Evolutionary conservation across 805 yeast species (phyloP), one percentile per base, ranked within the genome.

Genomic region (Barnettozyma wickerhamii): DNA sequence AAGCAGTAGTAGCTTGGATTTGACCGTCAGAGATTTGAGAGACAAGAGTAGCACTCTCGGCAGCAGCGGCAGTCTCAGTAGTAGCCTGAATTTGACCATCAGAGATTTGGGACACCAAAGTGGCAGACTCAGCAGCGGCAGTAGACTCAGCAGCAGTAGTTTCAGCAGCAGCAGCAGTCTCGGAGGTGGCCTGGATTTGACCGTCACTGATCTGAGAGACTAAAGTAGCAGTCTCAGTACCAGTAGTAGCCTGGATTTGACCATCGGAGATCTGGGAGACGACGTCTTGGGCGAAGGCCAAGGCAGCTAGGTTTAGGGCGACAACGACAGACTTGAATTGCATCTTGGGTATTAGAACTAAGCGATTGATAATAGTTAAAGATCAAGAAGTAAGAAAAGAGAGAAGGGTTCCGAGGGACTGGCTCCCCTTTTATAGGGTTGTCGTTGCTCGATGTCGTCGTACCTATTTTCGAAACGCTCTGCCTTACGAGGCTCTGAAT

Each of bases 201-300:
- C 74, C 74, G 45, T 70, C 76, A 40, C 55, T 45, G 40, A 68
- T 63, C 51, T 72, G 75, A 39, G 69, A 55, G 26, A 58, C 58
- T 34, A 37, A 50, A 37, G 42, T 40, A 14, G 31, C 10, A 21
- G 42, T 34, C 13, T 19, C 41, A 34, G 42, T 40, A 20, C 35
- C 35, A 14, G 47, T 40, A 17, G 47, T 31, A 13, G 40, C 46
- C 35, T 43, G 49, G 29, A 42, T 64, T 60, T 74, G 79, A 52
- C 46, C 78, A 52, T 73, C 80, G 48, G 66, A 66, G 43, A 74
- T 74, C 59, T 71, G 78, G 47, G 72, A 57, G 40, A 74, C 65
- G 37, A 74, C 43, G n/a, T n/a, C n/a, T 44, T 48, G 49, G 19
- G 48, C 47, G 28, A 44, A 33, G 29, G 60, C 51, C 15, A 54